Evolutionary conservation across 129 eudicot genomes (phyloP), one percentile per base, ranked within the genome.

Genomic region (Flaveria sonorensis): DNA sequence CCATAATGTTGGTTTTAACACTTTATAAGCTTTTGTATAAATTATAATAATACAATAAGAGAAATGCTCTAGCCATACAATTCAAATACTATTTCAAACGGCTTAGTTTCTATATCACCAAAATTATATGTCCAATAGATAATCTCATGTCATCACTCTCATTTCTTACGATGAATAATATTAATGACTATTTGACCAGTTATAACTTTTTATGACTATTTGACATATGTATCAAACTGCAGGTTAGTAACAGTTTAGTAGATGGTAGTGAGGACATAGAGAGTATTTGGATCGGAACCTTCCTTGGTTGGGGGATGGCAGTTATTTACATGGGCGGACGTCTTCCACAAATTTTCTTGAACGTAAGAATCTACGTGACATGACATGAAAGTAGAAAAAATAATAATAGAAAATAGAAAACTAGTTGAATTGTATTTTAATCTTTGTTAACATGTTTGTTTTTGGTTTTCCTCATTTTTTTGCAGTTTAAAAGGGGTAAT

Each of bases 281-380:
- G 40, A 73, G 72, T 75, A 74, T 76, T 67, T 82, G 87, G 57
- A 75, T 92, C 48, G 97, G 91, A 63, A 78, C 86, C 60, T 78
- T 67, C 55, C 84, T 92, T 74, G 97, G 97, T 75, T 92, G 97
- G 97, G 92, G 89, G 73, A 92, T 92, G 97, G 86, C 96, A 53
- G 85, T 87, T 70, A 87, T 92, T 67, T 92, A 92, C 84, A 62
- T 92, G 85, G 92, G 97, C 59, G 96, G 93, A 66, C 96, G 97
- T 61, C 82, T 92, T 48, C 96, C 97, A 26, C 96, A 92, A 75
- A 87, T 92, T 65, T 76, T 46, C 55, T 85, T 89, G 62, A 92
- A 92, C 73, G 97, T 89, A 81, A 85, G 89, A 70, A 59, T 45
- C 10, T 51, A 26, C 21, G 19, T 10, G 5, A 4, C 67, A 23